Conservation (phyloP, 257 asterid genomes). For the Orobanche coerulescens region DNA sequence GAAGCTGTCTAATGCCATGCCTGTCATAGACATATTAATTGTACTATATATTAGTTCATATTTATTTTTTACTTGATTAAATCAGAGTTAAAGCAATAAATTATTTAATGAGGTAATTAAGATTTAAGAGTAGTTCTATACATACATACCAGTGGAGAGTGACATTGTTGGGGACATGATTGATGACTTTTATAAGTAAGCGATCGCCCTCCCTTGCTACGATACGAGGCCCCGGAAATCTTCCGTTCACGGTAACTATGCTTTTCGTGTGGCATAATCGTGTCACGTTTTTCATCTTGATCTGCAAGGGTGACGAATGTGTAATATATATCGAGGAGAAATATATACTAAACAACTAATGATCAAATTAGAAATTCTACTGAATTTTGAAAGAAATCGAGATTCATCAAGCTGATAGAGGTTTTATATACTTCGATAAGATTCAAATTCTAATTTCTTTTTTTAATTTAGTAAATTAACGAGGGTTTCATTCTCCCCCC, state of each 20-base stretch:
- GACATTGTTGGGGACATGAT: constrained; percentile 45
- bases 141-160: constrained; percentile 51
- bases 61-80: not conserved
- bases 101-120: not conserved
- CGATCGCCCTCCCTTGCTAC: constrained; percentile 60
- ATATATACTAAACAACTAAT: not conserved
- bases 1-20: constrained; percentile 49
- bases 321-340: not conserved
- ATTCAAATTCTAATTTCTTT: too few relatives aligned
- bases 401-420: too few relatives aligned
- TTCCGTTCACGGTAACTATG: constrained; percentile 57
- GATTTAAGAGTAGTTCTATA: not conserved
- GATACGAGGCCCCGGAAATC: constrained; percentile 59
- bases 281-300: constrained; percentile 44
- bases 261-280: constrained; percentile 58
- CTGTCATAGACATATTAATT: constrained; percentile 11
- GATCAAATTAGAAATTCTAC: not conserved
- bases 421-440: too few relatives aligned
- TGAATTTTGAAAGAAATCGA: not conserved
- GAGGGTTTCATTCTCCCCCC: too few relatives aligned
- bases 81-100: not conserved
- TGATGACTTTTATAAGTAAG: constrained; percentile 44
- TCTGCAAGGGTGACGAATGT: constrained; percentile 19
- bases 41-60: not conserved
- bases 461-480: too few relatives aligned